Conservation (phyloP, 768 basidiomycete genomes). For the Leccinum fibrillosum region DNA sequence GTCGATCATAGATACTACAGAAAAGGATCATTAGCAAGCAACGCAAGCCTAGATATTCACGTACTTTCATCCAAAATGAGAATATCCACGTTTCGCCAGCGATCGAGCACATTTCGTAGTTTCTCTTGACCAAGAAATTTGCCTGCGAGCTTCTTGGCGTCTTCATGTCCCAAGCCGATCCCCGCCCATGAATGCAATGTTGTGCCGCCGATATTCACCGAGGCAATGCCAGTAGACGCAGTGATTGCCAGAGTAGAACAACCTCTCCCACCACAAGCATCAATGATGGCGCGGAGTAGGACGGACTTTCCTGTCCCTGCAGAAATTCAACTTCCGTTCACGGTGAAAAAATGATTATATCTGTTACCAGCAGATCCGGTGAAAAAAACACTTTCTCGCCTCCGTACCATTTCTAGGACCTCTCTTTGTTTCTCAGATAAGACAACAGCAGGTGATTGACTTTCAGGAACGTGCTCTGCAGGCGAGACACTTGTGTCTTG, state of each 20-base stretch:
- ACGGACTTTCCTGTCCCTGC: constrained; percentile 83
- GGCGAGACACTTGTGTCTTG: neutral
- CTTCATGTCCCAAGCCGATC: constrained; percentile 67
- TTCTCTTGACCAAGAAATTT: constrained; percentile 48
- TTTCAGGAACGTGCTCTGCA: neutral
- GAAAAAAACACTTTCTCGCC: constrained; percentile 73
- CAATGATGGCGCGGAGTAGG: constrained; percentile 71
- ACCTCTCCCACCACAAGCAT: constrained; percentile 36
- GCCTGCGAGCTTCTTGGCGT: constrained; percentile 46
- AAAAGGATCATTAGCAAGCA: neutral
- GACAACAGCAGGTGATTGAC: constrained; percentile 19
- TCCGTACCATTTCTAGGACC: constrained; percentile 52
- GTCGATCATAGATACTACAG: constrained; percentile 85
- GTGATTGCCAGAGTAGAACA: constrained; percentile 60
- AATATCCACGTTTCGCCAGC: constrained; percentile 62
- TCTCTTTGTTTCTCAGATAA: constrained; percentile 52
- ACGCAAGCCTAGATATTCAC: neutral
- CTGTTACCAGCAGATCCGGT: constrained; percentile 73
- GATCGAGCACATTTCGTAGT: constrained; percentile 39
- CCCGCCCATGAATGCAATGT: constrained; percentile 86
- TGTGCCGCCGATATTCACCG: constrained; percentile 77
- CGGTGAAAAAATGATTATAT: neutral
- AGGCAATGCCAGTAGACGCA: constrained; percentile 77
- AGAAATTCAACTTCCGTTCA: constrained; percentile 2
- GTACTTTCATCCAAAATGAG: constrained; percentile 81